Base-by-base conservation (phyloP, 2,329 filamentous ascomycete species). In the Alternaria incomplexa region DNA sequence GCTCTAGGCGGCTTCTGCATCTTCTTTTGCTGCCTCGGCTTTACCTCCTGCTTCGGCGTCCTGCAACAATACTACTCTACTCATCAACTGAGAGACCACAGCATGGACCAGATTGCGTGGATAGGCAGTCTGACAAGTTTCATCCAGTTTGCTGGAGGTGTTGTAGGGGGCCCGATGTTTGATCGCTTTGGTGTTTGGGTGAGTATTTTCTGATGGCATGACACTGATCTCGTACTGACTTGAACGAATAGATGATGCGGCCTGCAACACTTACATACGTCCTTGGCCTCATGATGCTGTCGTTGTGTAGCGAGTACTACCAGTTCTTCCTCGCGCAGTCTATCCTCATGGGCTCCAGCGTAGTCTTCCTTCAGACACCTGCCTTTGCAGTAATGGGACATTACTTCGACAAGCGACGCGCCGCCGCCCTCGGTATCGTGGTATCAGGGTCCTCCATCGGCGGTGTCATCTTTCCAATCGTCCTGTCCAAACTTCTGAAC, bases 271-370 rank as follows among this genome's bases (percentile, higher is more conserved):
- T 30, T 70, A 81, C 63, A 10, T 83, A 87, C 47, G 82, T 89
- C 8, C 84, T 88, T 57, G 84, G 85, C 1, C 67, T 89, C 3
- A 87, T 89, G 84, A 87, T 88, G 85, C 80, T 85, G 0, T 85
- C 82, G 3, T 72, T 89, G 64, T 87, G 79, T 28, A 83, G 78
- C 5, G 58, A 84, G 50, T 85, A 84, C 71, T 85, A 83, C 61
- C 83, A 85, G 51, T 80, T 85, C 65, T 69, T 86, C 45, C 83
- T 87, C 7, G 74, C 83, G 0, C 85, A 87, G 64, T 81, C 81
- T 7, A 78, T 86, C 10, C 83, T 82, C 73, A 83, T 81, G 47
- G 79, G 83, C 11, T 76, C 85, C 22, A 85, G 85, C 81, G 81
- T 82, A 20, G 80, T 79, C 26, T 78, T 83, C 56, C 72, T 86